Conservation (phyloP, 768 basidiomycete genomes). For the Imleria badia region DNA sequence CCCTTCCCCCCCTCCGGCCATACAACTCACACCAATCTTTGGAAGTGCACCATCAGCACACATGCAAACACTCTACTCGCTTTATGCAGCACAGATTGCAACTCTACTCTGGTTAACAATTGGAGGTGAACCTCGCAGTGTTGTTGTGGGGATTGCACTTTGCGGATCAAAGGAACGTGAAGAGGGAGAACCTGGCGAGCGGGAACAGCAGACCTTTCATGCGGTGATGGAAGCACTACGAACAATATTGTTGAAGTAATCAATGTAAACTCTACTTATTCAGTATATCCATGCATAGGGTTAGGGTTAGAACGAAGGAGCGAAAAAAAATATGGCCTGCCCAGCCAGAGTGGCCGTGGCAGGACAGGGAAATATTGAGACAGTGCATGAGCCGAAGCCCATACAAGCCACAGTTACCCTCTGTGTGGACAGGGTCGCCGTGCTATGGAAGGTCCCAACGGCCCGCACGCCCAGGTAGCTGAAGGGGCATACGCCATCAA, state of each 20-base stretch:
- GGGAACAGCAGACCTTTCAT: conserved; percentile 46
- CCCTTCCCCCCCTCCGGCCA: conserved; percentile 66
- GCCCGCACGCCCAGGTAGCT: conserved; percentile 52
- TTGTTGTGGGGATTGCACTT: conserved; percentile 78
- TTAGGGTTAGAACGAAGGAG: conserved; percentile 26
- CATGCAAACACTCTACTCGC: conserved; percentile 66
- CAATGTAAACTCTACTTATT: neutral
- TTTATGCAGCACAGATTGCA: conserved; percentile 86
- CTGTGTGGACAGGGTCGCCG: conserved; percentile 70
- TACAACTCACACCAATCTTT: conserved; percentile 74
- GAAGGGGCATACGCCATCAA: conserved; percentile 59
- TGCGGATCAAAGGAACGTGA: conserved; percentile 34
- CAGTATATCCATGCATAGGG: neutral
- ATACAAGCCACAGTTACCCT: conserved; percentile 59
- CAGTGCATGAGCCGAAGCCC: conserved; percentile 70
- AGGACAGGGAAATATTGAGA: conserved; percentile 74
- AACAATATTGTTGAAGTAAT: conserved; percentile 34
- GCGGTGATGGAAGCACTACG: conserved; percentile 50
- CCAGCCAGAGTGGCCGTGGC: conserved; percentile 54
- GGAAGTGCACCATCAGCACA: conserved; percentile 72
- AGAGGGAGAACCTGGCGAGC: conserved; percentile 31
- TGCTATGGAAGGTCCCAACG: conserved; percentile 59
- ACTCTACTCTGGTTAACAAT: conserved; percentile 73
- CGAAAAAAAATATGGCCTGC: conserved; percentile 40
- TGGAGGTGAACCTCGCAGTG: conserved; percentile 49